Evolutionary conservation across 2,329 filamentous ascomycete species (phyloP).

Genomic region (Chrysoporthe cubensis): DNA sequence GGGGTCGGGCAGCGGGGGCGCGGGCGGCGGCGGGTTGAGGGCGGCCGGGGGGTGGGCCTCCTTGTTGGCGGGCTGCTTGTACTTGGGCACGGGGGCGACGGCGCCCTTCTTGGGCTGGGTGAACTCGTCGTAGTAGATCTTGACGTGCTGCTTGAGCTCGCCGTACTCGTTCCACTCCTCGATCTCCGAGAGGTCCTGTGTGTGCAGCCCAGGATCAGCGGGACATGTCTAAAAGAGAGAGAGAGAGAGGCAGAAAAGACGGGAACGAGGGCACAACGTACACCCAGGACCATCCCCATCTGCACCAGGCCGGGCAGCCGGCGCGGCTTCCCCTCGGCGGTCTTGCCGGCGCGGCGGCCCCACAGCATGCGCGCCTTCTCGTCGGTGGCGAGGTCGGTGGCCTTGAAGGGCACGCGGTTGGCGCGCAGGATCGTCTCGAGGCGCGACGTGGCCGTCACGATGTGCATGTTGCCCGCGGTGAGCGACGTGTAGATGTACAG

Average conservation of each 20-base stretch:
- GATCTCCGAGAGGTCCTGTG: constrained; percentile 85
- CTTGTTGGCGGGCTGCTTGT: constrained; percentile 43
- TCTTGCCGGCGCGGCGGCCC: constrained; percentile 80
- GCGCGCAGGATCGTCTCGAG: constrained; percentile 95
- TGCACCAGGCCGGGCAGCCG: constrained; percentile 91
- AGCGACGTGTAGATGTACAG: constrained; percentile 97
- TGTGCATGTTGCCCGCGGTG: constrained; percentile 92
- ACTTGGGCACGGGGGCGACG: constrained; percentile 48
- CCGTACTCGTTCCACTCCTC: constrained; percentile 99
- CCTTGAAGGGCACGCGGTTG: constrained; percentile 92
- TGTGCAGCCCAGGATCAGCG: too few relatives aligned
- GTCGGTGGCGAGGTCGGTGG: constrained; percentile 88
- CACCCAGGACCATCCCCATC: constrained; percentile 81
- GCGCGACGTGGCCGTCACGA: constrained; percentile 92
- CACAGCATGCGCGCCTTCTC: constrained; percentile 87
- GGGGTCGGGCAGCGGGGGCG: constrained; percentile 32
- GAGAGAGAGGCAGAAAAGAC: not conserved
- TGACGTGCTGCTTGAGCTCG: constrained; percentile 86
- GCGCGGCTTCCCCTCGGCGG: constrained; percentile 61
- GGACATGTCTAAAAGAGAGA: constrained; percentile 1
- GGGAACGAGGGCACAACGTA: constrained; percentile 47
- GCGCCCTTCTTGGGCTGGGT: constrained; percentile 61
- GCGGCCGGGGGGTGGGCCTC: constrained; percentile 32
- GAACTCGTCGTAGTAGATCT: constrained; percentile 66
- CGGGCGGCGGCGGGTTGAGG: constrained; percentile 32